Evolutionary conservation across 768 basidiomycete species (phyloP).

Genomic region (Hericium alpestre): DNA sequence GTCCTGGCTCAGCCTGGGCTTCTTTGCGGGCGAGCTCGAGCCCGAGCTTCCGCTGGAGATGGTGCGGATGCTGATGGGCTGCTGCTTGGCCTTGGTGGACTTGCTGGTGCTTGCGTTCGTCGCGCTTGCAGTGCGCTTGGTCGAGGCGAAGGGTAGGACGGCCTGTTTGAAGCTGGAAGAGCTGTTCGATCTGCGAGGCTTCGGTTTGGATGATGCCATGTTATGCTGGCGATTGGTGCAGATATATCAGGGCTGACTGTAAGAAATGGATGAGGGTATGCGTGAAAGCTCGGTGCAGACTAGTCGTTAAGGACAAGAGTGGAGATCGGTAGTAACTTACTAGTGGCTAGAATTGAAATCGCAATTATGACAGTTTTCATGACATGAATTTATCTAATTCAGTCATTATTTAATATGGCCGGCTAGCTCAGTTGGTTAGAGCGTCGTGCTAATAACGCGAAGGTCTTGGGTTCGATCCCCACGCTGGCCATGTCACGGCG

Average conservation of each 20-base stretch:
- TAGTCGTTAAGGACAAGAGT: neutral
- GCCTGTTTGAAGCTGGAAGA: conserved; percentile 7
- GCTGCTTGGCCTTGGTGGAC: conserved; percentile 3
- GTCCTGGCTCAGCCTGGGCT: neutral
- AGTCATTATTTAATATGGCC: too few species aligned
- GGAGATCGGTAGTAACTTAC: too few species aligned
- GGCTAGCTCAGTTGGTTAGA: conserved; percentile 93
- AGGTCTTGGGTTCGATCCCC: conserved; percentile 17
- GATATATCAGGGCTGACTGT: neutral
- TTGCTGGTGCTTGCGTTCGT: conserved; percentile 4
- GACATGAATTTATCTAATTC: too few species aligned
- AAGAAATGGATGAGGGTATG: neutral
- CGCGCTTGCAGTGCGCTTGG: conserved; percentile 10
- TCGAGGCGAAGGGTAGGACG: conserved; percentile 10
- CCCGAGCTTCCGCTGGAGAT: neutral
- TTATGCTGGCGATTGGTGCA: neutral
- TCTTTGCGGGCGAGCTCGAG: neutral
- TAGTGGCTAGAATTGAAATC: too few species aligned
- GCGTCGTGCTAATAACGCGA: conserved; percentile 69
- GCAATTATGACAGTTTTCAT: too few species aligned
- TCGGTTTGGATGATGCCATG: conserved; percentile 1
- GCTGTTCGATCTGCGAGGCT: conserved; percentile 7
- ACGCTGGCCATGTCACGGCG: too few species aligned
- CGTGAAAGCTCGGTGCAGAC: neutral
- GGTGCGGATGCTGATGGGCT: neutral